Evolutionary conservation across 1,139 yeast genomes (phyloP), one percentile per base, ranked within the genome.

Genomic region (Meyerozyma elateridarum): DNA sequence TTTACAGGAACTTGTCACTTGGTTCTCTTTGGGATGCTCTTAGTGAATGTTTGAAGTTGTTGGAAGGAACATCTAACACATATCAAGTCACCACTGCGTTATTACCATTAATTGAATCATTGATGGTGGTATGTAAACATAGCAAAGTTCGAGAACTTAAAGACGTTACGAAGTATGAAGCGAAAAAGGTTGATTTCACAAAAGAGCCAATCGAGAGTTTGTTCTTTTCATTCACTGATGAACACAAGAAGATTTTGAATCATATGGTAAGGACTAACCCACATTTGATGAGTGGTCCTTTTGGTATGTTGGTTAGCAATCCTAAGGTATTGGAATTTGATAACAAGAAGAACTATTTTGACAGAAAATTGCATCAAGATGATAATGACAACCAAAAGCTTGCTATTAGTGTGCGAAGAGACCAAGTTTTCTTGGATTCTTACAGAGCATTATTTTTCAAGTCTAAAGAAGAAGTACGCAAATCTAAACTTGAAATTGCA

Each of bases 51-150:
- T 62, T 91, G 43, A 60, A 79, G 28, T 65, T 74, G 6, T 63
- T 87, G 46, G 80, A 76, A 44, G 73, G 68, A 11, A 64, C 64
- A 25, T 56, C 61, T 20, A 55, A 57, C 20, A 56, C 73, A 34
- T 62, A 76, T 8, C 81, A 81, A 39, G 75, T 87, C 30, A 91
- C 95, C 1, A 84, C 95, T 1, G 83, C 88, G 1, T 60, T 89
- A 24, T 64, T 91, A 19, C 97, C 97, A 0, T 58, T 87, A 39
- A 88, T 91, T 44, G 98, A 91, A 54, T 80, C 96, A 0, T 64
- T 91, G 40, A 87, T 91, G 96, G 96, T 89, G 35, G 93, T 91
- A 24, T 88, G 96, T 60, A 89, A 88, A 51, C 94, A 87, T 51
- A 79, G 89, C 45, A 78, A 80, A 43, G 81, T 81, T 4, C 74